Conservation (phyloP, 768 basidiomycete species). For the Clavulina sp. region DNA sequence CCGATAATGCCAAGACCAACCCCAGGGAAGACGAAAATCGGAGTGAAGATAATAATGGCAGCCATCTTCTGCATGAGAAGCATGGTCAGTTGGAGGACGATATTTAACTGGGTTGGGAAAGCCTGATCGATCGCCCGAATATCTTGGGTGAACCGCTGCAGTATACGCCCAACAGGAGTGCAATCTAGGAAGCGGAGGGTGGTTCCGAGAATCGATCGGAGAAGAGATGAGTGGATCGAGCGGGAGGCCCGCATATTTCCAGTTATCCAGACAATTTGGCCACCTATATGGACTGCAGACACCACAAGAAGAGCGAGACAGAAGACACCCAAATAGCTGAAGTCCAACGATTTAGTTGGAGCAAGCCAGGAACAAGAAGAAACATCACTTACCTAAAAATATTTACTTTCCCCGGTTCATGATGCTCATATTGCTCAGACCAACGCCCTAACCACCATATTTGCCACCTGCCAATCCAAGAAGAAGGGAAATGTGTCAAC, state of each 20-base stretch:
- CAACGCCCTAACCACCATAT: slow-evolving; percentile 27
- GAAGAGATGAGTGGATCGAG: slow-evolving; percentile 32
- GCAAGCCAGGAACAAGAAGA: neutral
- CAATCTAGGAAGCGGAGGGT: slow-evolving; percentile 26
- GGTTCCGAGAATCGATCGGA: slow-evolving; percentile 37
- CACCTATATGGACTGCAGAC: slow-evolving; percentile 16
- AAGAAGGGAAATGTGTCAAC: too few species aligned
- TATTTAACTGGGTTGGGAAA: neutral
- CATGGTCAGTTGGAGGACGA: slow-evolving; percentile 15
- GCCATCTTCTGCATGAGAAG: slow-evolving; percentile 24
- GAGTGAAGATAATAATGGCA: slow-evolving; percentile 10
- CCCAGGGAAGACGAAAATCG: slow-evolving; percentile 11
- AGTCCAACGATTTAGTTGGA: slow-evolving; percentile 10
- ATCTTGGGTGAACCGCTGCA: slow-evolving; percentile 13
- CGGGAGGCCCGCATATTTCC: slow-evolving; percentile 38
- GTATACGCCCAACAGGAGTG: slow-evolving; percentile 13
- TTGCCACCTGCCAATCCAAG: slow-evolving; percentile 17
- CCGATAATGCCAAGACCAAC: slow-evolving; percentile 14
- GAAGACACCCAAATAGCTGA: too few species aligned
- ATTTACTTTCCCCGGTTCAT: slow-evolving; percentile 19
- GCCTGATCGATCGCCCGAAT: slow-evolving; percentile 5
- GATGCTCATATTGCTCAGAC: slow-evolving; percentile 4
- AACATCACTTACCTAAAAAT: slow-evolving; percentile 10
- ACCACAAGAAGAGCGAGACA: too few species aligned
- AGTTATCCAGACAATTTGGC: too few species aligned